A percentile compares a stretch with the other conserved stretches of the same genome.
phyloP scores from a whole-genome alignment of 169 alveolate genomes.

The Theileria parva region DNA sequence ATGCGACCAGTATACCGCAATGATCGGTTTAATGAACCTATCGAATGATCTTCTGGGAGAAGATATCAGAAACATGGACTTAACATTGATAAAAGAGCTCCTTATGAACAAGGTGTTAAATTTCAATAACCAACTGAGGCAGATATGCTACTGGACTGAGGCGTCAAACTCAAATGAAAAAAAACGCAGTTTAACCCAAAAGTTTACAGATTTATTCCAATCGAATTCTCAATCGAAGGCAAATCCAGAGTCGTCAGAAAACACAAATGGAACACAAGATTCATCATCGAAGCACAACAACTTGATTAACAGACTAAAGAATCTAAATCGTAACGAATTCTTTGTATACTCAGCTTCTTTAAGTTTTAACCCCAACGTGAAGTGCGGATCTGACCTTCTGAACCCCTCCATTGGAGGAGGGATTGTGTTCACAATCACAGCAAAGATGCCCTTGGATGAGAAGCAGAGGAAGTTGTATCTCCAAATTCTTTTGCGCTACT shows the following conservation, averaged over 20 bases:
- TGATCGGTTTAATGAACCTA: constrained; percentile 49
- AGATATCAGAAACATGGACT: constrained; percentile 17
- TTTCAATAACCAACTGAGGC: constrained; percentile 57
- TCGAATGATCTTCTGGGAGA: constrained; percentile 42
- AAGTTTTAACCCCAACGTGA: constrained; percentile 43
- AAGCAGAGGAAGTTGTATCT: constrained; percentile 47
- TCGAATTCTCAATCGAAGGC: constrained; percentile 2
- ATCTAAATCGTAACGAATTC: constrained; percentile 56
- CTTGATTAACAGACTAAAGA: constrained; percentile 26
- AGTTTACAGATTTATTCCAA: constrained; percentile 11
- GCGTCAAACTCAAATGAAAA: not conserved
- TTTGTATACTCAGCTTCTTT: constrained; percentile 61
- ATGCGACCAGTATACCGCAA: constrained; percentile 57
- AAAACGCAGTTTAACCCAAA: constrained; percentile 2
- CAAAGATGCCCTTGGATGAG: constrained; percentile 53
- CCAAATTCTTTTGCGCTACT: constrained; percentile 44
- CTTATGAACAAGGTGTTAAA: constrained; percentile 56
- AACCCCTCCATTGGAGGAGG: constrained; percentile 53
- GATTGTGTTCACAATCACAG: constrained; percentile 68
- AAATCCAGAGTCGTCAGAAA: not conserved
- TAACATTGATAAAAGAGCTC: constrained; percentile 56
- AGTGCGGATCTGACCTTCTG: constrained; percentile 16
- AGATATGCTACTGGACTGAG: constrained; percentile 46
- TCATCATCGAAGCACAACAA: constrained; percentile 22
- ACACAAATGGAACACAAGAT: constrained; percentile 3